Conservation (phyloP, 768 basidiomycete genomes). For the Tricholoma bakamatsutake region DNA sequence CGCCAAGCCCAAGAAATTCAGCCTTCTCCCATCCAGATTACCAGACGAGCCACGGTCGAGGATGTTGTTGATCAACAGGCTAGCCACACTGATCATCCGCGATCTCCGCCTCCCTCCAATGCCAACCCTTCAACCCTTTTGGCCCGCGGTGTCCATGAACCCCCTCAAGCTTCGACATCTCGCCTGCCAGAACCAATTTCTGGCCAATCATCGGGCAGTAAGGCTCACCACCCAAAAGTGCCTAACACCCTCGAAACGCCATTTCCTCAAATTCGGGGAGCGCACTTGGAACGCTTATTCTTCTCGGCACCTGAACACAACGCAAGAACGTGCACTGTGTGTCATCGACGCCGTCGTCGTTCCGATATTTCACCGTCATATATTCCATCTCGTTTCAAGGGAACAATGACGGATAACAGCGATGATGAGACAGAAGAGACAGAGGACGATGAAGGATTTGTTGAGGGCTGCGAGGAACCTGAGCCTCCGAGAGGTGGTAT, state of each 20-base stretch:
- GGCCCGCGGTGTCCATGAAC: not conserved
- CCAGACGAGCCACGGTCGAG: slow-evolving; percentile 7
- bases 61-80: slow-evolving; percentile 11
- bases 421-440: slow-evolving; percentile 12
- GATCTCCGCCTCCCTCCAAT: not conserved
- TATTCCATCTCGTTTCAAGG: slow-evolving; percentile 19
- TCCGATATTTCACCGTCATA: slow-evolving; percentile 9
- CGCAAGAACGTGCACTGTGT: slow-evolving; percentile 60
- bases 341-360: slow-evolving; percentile 42
- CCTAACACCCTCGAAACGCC: slow-evolving; percentile 35
- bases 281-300: slow-evolving; percentile 72
- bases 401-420: slow-evolving; percentile 1
- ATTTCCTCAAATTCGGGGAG: slow-evolving; percentile 81
- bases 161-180: slow-evolving; percentile 6
- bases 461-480: slow-evolving; percentile 35
- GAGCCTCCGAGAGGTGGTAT: slow-evolving; percentile 15
- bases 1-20: slow-evolving; percentile 2
- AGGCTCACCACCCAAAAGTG: not conserved
- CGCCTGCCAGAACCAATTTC: slow-evolving; percentile 34
- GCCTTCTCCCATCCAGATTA: slow-evolving; percentile 1
- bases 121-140: not conserved
- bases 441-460: slow-evolving; percentile 45
- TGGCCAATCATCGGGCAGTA: not conserved
- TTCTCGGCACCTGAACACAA: slow-evolving; percentile 78
- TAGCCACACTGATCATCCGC: not conserved